These are phyloP conservation scores for Calonectria crousiana DNA, from an alignment of 2,329 filamentous ascomycete genomes.

Conservation along the genomic window DNA sequence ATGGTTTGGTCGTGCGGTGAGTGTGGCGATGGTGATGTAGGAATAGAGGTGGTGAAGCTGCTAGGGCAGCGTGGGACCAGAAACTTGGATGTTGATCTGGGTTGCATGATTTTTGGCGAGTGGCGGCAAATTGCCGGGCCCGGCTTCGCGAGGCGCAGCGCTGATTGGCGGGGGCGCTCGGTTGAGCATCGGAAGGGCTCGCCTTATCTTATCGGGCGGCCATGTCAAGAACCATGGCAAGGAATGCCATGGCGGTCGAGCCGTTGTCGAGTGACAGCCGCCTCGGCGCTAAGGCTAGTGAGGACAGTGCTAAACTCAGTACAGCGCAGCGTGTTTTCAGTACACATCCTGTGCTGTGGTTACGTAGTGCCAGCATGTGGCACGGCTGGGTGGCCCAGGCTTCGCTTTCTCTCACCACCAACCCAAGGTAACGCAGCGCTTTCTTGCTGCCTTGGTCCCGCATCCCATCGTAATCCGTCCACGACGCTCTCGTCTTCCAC, in stretches of 20 bases:
- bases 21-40: slow-evolving; percentile 34
- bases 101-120: slow-evolving; percentile 47
- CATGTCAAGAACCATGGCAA: slow-evolving; percentile 19
- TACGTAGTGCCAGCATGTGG: slow-evolving; percentile 31
- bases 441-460: slow-evolving; percentile 36
- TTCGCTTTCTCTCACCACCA: slow-evolving; percentile 35
- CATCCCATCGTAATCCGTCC: slow-evolving; percentile 9
- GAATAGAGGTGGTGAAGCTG: slow-evolving; percentile 28
- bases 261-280: slow-evolving; percentile 2
- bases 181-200: slow-evolving; percentile 41
- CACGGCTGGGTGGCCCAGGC: slow-evolving; percentile 19
- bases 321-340: slow-evolving; percentile 12
- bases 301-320: slow-evolving; percentile 18
- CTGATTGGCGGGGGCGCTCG: slow-evolving; percentile 45
- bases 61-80: slow-evolving; percentile 28
- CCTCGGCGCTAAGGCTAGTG: background rate
- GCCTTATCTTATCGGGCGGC: slow-evolving; percentile 44
- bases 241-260: slow-evolving; percentile 1
- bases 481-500: background rate
- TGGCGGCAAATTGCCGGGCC: slow-evolving; percentile 47
- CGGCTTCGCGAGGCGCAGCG: slow-evolving; percentile 32
- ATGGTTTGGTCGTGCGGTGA: slow-evolving; percentile 45
- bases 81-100: slow-evolving; percentile 41
- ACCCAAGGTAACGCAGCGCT: slow-evolving; percentile 23
- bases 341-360: slow-evolving; percentile 15